These are phyloP conservation scores for Solanum sejunctum DNA, from an alignment of 257 asterid species.

Conservation along the genomic window DNA sequence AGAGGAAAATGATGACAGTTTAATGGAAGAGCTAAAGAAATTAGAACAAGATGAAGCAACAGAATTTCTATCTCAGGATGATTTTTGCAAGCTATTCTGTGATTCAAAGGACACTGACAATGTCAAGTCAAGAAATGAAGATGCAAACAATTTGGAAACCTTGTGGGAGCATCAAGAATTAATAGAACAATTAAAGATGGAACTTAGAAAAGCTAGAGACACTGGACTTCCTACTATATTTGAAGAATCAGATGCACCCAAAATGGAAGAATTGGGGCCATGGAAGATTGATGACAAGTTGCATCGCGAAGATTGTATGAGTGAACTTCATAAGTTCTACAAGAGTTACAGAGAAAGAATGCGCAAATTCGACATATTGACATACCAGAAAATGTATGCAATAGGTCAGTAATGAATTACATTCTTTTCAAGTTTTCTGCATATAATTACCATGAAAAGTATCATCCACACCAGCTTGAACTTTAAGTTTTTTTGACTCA, in stretches of 20 bases:
- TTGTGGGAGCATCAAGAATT: constrained; percentile 96
- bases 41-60: neutral
- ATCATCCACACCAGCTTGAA: neutral
- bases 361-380: constrained; percentile 85
- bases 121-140: constrained; percentile 18
- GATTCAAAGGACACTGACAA: constrained; percentile 1
- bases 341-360: constrained; percentile 72
- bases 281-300: constrained; percentile 79
- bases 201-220: constrained; percentile 62
- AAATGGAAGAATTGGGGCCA: constrained; percentile 61
- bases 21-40: constrained; percentile 8
- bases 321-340: constrained; percentile 72
- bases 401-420: constrained; percentile 50
- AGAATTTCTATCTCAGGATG: constrained; percentile 24
- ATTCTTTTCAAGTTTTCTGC: neutral
- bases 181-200: constrained; percentile 79
- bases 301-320: constrained; percentile 47
- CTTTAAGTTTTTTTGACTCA: neutral
- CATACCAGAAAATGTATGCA: constrained; percentile 96
- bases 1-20: constrained; percentile 19
- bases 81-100: constrained; percentile 9
- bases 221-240: constrained; percentile 80
- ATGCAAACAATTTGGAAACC: constrained; percentile 47
- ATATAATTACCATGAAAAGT: neutral
- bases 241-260: constrained; percentile 74